A percentile compares a stretch with the other conserved stretches of the same genome.
Evolutionary conservation across 1,284 basidiomycete species (phyloP).

Genomic region (Malassezia sympodialis): DNA sequence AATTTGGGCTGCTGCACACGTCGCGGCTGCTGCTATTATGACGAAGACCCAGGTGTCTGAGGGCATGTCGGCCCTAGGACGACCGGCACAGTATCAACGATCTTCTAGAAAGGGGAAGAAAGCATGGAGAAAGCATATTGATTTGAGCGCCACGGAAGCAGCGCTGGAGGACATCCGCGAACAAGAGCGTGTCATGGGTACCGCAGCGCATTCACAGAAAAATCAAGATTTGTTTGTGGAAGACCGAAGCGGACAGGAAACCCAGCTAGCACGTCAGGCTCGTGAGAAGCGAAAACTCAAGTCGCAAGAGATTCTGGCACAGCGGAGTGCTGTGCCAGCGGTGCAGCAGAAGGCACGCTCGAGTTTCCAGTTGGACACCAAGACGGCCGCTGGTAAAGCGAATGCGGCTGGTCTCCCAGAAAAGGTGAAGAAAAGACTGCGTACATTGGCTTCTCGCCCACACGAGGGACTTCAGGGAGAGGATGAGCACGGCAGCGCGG

Average conservation of each 20-base stretch:
- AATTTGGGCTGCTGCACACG: not conserved
- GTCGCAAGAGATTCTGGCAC: constrained; percentile 68
- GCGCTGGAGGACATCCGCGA: constrained; percentile 31
- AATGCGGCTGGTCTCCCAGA: constrained; percentile 23
- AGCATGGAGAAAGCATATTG: constrained; percentile 75
- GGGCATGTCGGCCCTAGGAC: constrained; percentile 1
- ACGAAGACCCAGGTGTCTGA: not conserved
- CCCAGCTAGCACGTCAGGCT: constrained; percentile 25
- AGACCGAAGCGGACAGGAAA: constrained; percentile 51
- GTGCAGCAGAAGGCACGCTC: constrained; percentile 13
- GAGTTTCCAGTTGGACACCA: constrained; percentile 48
- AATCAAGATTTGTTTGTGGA: constrained; percentile 23
- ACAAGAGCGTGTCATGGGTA: constrained; percentile 18
- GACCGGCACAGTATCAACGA: constrained; percentile 53
- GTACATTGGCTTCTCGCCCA: constrained; percentile 16
- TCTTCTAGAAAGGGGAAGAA: constrained; percentile 75
- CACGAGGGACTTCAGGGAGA: constrained; percentile 11
- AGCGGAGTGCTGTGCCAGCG: constrained; percentile 75
- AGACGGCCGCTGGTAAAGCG: constrained; percentile 14
- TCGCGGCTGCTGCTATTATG: not conserved
- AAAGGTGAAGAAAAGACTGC: constrained; percentile 23
- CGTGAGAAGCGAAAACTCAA: constrained; percentile 55
- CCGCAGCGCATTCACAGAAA: constrained; percentile 2
- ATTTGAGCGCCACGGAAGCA: constrained; percentile 26
- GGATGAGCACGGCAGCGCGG: constrained; percentile 8